These are phyloP conservation scores for Candida insectorum DNA, from an alignment of 805 yeast species.

Conservation along the genomic window DNA sequence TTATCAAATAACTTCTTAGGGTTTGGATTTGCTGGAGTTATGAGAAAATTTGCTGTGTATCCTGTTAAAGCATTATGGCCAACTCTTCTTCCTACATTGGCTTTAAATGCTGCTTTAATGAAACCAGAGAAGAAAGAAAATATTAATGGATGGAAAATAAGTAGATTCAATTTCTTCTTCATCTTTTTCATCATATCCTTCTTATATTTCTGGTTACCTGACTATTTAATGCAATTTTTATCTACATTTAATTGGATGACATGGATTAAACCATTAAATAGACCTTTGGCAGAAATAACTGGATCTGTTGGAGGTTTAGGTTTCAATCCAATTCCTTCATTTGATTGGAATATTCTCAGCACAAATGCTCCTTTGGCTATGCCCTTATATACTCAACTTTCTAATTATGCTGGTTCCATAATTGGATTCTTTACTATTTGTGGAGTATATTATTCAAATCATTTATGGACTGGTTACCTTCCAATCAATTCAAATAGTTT, in stretches of 20 bases:
- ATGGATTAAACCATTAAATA: constrained; percentile 26
- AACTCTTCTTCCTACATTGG: constrained; percentile 25
- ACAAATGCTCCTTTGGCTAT: constrained; percentile 14
- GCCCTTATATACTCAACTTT: constrained; percentile 23
- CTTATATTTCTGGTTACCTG: constrained; percentile 27
- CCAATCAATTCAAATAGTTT: constrained; percentile 20
- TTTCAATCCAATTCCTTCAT: constrained; percentile 26
- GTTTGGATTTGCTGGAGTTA: constrained; percentile 27
- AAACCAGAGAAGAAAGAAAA: constrained; percentile 22
- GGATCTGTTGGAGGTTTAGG: constrained; percentile 26
- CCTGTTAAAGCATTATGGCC: constrained; percentile 57
- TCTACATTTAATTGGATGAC: constrained; percentile 29
- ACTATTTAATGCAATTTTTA: constrained; percentile 22
- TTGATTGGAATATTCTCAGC: constrained; percentile 24
- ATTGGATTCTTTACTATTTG: constrained; percentile 21
- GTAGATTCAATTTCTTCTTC: constrained; percentile 29
- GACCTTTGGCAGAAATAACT: constrained; percentile 21
- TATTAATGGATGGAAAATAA: constrained; percentile 30
- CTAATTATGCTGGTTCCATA: constrained; percentile 20
- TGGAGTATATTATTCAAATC: constrained; percentile 27
- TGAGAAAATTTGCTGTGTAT: constrained; percentile 40
- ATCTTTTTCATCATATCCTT: constrained; percentile 24
- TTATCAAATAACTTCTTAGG: constrained; percentile 27
- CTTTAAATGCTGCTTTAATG: constrained; percentile 24
- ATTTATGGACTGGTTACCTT: constrained; percentile 25